Base-by-base conservation (phyloP, 73 alveolate genomes). In the Symbiodinium natans region DNA sequence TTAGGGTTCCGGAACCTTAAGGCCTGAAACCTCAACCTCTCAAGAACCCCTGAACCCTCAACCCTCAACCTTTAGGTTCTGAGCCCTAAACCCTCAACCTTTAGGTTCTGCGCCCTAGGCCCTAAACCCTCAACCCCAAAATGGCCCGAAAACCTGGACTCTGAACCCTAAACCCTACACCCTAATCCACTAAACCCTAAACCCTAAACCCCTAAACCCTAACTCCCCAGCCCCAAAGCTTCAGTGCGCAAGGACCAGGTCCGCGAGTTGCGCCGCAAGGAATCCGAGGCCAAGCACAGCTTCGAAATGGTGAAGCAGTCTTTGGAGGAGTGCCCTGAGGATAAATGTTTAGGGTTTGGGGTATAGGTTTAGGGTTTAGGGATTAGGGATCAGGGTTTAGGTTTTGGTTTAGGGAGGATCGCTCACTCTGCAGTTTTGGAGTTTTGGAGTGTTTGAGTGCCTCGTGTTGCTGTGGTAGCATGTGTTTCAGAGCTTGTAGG, bases 271-370 rank as follows among this genome's bases (percentile, higher is more conserved):
- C 86, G 95, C 11, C 68, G 86, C 38, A 88, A 88, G 43, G 95
- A 88, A 73, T 39, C 86, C 34, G 95, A 88, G 46, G 95, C 95
- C 21, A 88, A 88, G 86, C 95, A 88, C 73, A 88, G 95, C 95
- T 88, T 52, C n/a, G 95, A 88, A 43, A 88, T 88, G 95, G 25
- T 88, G 52, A 63, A 40, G 42, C 95, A 88, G 46, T 88, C 95
- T 27, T 8, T 88, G 95, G 86, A 88, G 95, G 95, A 88, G 48
- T 10, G 10, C 71, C 2, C 17, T 52, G 2, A 52, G 6, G n/a
- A 17, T 52, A 9, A 52, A 29, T 23, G 71, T 52, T 52, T 13
- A 52, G 6, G 71, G 71, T 52, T 52, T 52, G 21, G 68, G 68
- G 29, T 52, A 4, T 52, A 52, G 71, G 29, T 52, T 52, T 46